Evolutionary conservation across 2,329 filamentous ascomycete genomes (phyloP).

Genomic region (Colletotrichum limetticola): DNA sequence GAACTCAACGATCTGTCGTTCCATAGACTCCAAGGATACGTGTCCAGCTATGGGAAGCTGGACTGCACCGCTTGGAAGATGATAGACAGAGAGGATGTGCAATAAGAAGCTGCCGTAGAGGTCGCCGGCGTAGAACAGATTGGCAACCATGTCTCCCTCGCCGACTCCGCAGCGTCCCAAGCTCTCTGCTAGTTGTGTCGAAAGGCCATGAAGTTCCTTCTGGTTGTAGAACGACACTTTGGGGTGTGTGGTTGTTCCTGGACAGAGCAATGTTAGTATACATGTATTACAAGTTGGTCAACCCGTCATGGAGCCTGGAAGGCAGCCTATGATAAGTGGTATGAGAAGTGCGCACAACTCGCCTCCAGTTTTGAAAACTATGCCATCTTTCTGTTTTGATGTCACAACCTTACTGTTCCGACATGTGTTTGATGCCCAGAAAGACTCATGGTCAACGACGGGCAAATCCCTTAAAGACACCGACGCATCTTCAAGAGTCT

Average conservation of each 20-base stretch:
- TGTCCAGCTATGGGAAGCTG: conserved; percentile 25
- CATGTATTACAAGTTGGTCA: too few relatives aligned
- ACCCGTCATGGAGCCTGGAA: too few relatives aligned
- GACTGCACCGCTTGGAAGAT: conserved; percentile 17
- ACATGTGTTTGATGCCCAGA: conserved; percentile 28
- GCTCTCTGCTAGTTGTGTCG: conserved; percentile 19
- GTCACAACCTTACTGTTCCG: conserved; percentile 25
- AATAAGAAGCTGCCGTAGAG: conserved; percentile 30
- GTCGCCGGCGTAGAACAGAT: conserved; percentile 29
- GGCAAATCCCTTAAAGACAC: conserved; percentile 5
- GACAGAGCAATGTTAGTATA: background rate
- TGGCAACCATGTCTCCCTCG: conserved; percentile 23
- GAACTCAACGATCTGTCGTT: conserved; percentile 24
- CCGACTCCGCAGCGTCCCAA: conserved; percentile 15
- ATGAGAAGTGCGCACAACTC: too few relatives aligned
- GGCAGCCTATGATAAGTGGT: too few relatives aligned
- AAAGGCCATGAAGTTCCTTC: conserved; percentile 18
- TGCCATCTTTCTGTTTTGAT: conserved; percentile 25
- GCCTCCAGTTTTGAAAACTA: conserved; percentile 29
- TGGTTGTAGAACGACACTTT: conserved; percentile 29
- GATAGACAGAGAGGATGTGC: conserved; percentile 28
- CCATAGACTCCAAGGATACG: conserved; percentile 24
- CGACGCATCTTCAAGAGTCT: background rate
- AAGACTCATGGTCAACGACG: conserved; percentile 17
- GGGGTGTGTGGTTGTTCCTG: conserved; percentile 28